Conservation (phyloP, 306 rosid species). For the Clitoria ternatea region DNA sequence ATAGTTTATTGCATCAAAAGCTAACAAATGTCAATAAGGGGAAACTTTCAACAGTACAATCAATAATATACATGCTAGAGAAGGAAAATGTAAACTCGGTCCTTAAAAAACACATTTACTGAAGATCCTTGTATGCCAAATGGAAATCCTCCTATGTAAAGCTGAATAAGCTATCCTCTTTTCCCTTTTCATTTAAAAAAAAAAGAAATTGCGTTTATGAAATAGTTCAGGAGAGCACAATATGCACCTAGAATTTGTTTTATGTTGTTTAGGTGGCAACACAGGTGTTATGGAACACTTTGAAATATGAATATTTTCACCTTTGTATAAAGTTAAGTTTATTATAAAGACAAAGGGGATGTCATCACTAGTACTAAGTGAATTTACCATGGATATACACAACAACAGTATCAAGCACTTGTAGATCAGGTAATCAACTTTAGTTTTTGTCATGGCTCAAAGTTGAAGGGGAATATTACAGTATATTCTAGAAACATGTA, state of each 20-base stretch:
- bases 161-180: neutral
- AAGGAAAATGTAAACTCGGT: neutral
- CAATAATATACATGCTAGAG: neutral
- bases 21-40: neutral
- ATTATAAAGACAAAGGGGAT: neutral
- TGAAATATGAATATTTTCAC: neutral
- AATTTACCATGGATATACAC: neutral
- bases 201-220: neutral
- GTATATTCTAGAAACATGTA: neutral
- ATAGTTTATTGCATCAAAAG: neutral
- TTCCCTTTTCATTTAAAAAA: neutral
- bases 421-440: neutral
- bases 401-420: neutral
- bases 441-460: neutral
- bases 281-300: conserved; percentile 7
- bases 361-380: neutral
- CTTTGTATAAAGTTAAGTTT: neutral
- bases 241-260: neutral
- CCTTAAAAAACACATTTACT: neutral
- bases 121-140: neutral
- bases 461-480: neutral
- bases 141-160: neutral
- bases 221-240: neutral
- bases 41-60: neutral
- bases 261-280: too few species aligned